phyloP scores from a whole-genome alignment of 75 land plant genomes.

The Pinus albicaulis region DNA sequence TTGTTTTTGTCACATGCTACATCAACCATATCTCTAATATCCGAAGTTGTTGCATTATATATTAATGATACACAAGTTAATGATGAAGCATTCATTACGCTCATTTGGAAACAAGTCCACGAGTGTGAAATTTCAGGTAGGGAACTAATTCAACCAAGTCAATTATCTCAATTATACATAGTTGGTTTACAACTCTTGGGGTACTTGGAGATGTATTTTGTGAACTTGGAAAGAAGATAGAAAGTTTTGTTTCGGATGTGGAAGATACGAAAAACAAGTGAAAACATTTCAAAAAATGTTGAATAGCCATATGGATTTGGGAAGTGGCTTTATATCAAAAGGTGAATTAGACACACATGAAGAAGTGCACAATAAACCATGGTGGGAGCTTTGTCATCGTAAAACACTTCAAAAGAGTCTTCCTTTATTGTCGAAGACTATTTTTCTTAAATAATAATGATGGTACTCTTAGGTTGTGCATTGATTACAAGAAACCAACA shows the following conservation, averaged over 20 bases:
- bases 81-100: neutral
- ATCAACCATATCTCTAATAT: neutral
- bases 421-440: neutral
- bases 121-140: neutral
- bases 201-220: slow-evolving; percentile 14
- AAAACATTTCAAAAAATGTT: neutral
- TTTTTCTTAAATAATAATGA: too few species aligned
- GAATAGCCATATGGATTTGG: too few species aligned
- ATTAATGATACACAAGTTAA: neutral
- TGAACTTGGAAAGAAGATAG: neutral
- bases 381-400: slow-evolving; percentile 12
- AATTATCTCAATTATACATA: slow-evolving; percentile 8
- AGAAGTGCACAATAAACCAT: neutral
- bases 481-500: too few species aligned
- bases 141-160: neutral
- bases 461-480: too few species aligned
- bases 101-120: neutral
- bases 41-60: neutral
- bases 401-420: slow-evolving; percentile 10
- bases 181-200: slow-evolving; percentile 23
- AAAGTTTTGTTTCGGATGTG: neutral
- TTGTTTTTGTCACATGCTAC: neutral
- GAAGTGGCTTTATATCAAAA: too few species aligned
- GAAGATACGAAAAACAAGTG: neutral
- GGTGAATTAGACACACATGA: neutral